Evolutionary conservation across 2,329 filamentous ascomycete genomes (phyloP), one percentile per base, ranked within the genome.

Genomic region (Talaromyces verruculosus): DNA sequence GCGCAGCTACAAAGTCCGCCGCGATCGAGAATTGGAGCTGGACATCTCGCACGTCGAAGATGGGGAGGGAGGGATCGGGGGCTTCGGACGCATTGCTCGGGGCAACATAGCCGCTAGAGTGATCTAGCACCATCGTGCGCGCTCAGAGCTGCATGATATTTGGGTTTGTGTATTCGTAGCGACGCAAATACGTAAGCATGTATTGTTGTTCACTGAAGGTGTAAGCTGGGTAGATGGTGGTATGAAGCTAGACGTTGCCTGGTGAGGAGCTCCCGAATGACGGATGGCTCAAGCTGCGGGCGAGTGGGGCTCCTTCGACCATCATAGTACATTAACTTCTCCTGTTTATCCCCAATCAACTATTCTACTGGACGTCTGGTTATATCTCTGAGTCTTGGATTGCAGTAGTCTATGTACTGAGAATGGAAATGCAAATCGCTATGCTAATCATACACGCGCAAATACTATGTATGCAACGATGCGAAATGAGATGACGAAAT

Each of bases 1-100:
- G 93, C 47, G 93, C 93, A 19, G 95, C 93, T 58, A 97, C 95
- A 76, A 99, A 98, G 79, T 97, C 92, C 70, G 94, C 93, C 1
- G 94, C 92, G 73, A 98, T 90, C 67, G 92, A 90, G 84, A 99
- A 99, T 77, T 95, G 91, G 69, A 98, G 88, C 82, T 96, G 90
- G 45, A 98, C 95, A 69, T 87, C 89, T 80, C 97, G 91, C 75
- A 98, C 89, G 76, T 95, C 91, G 83, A 99, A 99, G 80, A 99
- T 96, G 71, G 94, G 93, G 67, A 94, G 83, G 65, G 88, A 78
- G 30, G 80, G 84, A 72, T 89, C 86, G 69, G 86, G 82, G 63
- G 85, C 78, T 72, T 87, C 84, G 69, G 85, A 82, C 67, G 88
- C 81, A 76, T 84, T 85, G 77, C 83, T 86, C 75, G 88, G 87